phyloP scores from a whole-genome alignment of 345 rosid genomes.

The Hypericum androsaemum region DNA sequence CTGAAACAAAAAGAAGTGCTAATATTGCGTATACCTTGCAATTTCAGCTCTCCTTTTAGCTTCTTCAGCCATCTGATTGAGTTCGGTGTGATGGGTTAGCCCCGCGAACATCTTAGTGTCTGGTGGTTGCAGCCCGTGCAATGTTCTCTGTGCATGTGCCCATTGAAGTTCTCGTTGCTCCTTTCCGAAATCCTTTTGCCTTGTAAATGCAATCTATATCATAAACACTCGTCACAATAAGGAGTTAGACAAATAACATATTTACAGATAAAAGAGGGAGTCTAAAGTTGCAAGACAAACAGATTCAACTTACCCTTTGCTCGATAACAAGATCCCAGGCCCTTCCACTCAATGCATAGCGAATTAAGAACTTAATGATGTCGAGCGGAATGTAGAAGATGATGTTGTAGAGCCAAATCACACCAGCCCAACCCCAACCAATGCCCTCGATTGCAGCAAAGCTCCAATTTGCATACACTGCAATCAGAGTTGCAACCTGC shows the following conservation, averaged over 20 bases:
- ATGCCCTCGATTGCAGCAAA: conserved; percentile 96
- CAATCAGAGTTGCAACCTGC: conserved; percentile 92
- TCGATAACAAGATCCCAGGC: conserved; percentile 99
- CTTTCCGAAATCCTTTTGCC: conserved; percentile 93
- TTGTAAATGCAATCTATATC: conserved; percentile 89
- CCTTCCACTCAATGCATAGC: conserved; percentile 88
- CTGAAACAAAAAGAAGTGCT: background rate
- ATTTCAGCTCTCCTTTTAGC: conserved; percentile 98
- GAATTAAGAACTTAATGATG: conserved; percentile 77
- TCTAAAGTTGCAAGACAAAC: background rate
- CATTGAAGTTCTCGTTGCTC: conserved; percentile 98
- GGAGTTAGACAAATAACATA: conserved; percentile 7
- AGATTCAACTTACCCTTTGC: conserved; percentile 60
- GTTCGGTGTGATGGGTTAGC: conserved; percentile 72
- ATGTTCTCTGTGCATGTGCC: conserved; percentile 98
- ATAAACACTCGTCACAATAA: conserved; percentile 2
- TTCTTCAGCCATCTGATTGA: conserved; percentile 92
- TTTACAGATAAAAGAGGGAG: background rate
- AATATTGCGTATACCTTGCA: conserved; percentile 44
- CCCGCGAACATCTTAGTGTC: conserved; percentile 92
- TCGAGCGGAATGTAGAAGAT: conserved; percentile 85
- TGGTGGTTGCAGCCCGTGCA: conserved; percentile 90
- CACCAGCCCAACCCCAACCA: conserved; percentile 99
- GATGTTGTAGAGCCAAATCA: conserved; percentile 91
- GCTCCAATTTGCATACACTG: conserved; percentile 90